phyloP scores from a whole-genome alignment of 176 grass and related monocot genomes.

The Microstegium vimineum region DNA sequence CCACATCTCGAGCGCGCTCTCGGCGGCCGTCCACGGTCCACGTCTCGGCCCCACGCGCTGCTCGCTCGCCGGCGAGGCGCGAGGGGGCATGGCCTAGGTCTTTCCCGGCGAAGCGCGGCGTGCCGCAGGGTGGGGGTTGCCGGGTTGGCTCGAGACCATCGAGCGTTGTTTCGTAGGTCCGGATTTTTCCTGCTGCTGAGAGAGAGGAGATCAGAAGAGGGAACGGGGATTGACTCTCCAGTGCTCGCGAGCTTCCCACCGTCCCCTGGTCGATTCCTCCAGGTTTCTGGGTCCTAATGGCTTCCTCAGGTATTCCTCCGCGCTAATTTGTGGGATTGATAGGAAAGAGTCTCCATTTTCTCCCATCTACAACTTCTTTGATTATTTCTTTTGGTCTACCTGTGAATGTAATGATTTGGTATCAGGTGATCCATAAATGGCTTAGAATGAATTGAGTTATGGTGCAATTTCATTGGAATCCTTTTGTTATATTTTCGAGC shows the following conservation, averaged over 20 bases:
- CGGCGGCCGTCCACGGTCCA: conserved; percentile 2
- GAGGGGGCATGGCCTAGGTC: background rate
- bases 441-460: background rate
- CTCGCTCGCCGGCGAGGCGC: background rate
- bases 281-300: background rate
- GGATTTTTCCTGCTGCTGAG: too few species aligned
- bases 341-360: background rate
- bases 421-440: background rate
- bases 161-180: background rate
- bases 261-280: background rate
- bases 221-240: background rate
- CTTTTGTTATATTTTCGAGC: background rate
- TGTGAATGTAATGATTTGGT: background rate
- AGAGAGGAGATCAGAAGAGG: background rate
- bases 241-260: background rate
- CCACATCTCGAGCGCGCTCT: conserved; percentile 16
- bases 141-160: background rate
- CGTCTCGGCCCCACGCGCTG: background rate
- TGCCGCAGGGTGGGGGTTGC: background rate
- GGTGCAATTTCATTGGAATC: background rate
- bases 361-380: background rate
- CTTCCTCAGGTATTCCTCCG: background rate
- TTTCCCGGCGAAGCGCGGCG: background rate
- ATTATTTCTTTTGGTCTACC: background rate
- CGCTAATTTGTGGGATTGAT: background rate